A percentile compares a stretch with the other conserved stretches of the same genome.
Evolutionary conservation across 257 asterid species (phyloP).

Genomic region (Nicotiana undulata): DNA sequence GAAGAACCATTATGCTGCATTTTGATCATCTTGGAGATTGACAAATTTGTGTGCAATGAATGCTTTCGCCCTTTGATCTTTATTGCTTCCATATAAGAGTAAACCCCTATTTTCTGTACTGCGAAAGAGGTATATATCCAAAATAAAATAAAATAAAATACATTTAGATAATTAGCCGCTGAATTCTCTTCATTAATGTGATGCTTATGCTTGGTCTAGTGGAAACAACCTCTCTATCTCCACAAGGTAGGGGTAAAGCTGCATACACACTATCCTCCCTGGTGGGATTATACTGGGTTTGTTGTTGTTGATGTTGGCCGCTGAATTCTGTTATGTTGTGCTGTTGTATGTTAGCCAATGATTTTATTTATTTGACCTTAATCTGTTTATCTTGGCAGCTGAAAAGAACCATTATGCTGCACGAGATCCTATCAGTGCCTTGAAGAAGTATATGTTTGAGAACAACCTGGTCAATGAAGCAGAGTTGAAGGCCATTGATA

Average conservation of each 20-base stretch:
- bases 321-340: not conserved
- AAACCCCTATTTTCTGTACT: not conserved
- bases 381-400: constrained; percentile 37
- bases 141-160: not conserved
- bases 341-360: not conserved
- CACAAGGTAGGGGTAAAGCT: too few species aligned
- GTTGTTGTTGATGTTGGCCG: too few species aligned
- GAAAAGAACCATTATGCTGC: constrained; percentile 90
- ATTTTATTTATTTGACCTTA: not conserved
- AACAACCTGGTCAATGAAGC: constrained; percentile 69
- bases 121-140: not conserved
- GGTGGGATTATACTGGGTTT: too few species aligned
- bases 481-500: constrained; percentile 73
- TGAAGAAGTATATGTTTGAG: constrained; percentile 65
- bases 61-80: not conserved
- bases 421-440: constrained; percentile 73
- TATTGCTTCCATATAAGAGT: not conserved
- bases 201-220: too few species aligned
- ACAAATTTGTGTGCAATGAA: not conserved
- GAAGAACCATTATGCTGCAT: not conserved
- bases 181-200: not conserved
- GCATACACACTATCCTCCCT: too few species aligned
- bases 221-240: too few species aligned
- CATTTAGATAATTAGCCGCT: not conserved
- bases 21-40: not conserved